These are phyloP conservation scores for Stachybotrys chartarum DNA, from an alignment of 2,329 filamentous ascomycete species.

Conservation along the genomic window DNA sequence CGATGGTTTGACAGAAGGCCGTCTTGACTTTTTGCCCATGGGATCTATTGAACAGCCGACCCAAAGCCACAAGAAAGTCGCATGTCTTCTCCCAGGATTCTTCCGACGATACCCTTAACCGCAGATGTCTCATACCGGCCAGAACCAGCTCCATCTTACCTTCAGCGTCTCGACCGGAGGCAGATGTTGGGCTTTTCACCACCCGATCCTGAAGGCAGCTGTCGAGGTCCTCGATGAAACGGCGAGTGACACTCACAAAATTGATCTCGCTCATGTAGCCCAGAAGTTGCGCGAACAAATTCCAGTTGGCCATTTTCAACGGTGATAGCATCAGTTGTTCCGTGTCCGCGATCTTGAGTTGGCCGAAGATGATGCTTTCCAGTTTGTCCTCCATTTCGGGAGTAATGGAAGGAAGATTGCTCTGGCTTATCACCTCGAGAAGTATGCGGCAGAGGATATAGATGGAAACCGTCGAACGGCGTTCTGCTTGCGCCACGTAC, in stretches of 20 bases:
- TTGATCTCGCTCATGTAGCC: constrained; percentile 96
- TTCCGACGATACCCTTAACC: constrained; percentile 65
- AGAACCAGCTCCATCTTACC: constrained; percentile 81
- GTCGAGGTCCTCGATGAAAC: constrained; percentile 77
- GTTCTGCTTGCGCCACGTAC: constrained; percentile 72
- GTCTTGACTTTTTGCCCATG: constrained; percentile 89
- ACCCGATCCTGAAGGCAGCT: constrained; percentile 68
- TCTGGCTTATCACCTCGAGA: constrained; percentile 90
- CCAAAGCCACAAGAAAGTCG: constrained; percentile 77
- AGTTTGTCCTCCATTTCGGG: constrained; percentile 89
- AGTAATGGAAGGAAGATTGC: constrained; percentile 73
- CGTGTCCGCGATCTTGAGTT: constrained; percentile 80
- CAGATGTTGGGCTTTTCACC: constrained; percentile 55
- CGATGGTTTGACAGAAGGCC: constrained; percentile 87
- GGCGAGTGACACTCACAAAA: constrained; percentile 74
- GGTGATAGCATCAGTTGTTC: constrained; percentile 73
- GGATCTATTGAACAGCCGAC: constrained; percentile 73
- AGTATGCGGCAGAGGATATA: constrained; percentile 92
- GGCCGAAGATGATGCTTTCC: constrained; percentile 93
- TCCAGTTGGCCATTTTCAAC: constrained; percentile 89
- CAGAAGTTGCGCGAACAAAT: constrained; percentile 82
- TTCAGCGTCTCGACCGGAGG: constrained; percentile 60
- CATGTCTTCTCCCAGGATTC: constrained; percentile 80
- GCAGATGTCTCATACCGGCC: constrained; percentile 84
- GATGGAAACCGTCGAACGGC: constrained; percentile 87